Percentiles rank a stretch among this genome's conserved stretches.
Evolutionary conservation across 2,329 filamentous ascomycete genomes (phyloP).

Genomic region (Arthroderma sp.): DNA sequence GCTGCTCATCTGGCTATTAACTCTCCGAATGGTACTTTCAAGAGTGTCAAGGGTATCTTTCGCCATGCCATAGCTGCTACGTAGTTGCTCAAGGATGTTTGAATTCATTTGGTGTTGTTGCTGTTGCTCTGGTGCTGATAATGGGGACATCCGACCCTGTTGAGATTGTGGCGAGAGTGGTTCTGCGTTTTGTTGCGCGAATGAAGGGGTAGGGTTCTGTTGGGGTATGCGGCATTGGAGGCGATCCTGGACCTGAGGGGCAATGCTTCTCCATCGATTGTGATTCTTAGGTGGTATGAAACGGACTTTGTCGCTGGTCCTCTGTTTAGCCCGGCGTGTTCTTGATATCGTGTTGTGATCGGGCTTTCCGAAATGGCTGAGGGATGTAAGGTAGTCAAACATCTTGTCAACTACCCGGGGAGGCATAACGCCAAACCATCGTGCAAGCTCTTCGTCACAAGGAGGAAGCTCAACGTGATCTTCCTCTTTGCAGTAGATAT

Average conservation of each 20-base stretch:
- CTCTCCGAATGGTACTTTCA: constrained; percentile 5
- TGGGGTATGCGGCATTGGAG: background rate
- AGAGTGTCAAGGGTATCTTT: background rate
- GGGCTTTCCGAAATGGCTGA: background rate
- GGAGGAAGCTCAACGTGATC: constrained; percentile 2
- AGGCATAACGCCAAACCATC: constrained; percentile 9
- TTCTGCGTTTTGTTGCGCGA: background rate
- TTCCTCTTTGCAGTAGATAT: too few species aligned
- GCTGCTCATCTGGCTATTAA: constrained; percentile 1
- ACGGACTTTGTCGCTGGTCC: background rate
- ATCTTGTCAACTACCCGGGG: constrained; percentile 9
- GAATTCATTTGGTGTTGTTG: background rate
- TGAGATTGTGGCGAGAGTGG: constrained; percentile 2
- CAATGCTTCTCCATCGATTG: background rate
- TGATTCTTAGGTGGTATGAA: background rate
- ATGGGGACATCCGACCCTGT: background rate
- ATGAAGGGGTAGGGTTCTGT: background rate
- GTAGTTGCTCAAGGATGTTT: constrained; percentile 3
- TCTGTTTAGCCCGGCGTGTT: background rate
- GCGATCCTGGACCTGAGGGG: background rate
- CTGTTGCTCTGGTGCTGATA: background rate
- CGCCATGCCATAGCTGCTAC: constrained; percentile 3
- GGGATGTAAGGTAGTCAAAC: constrained; percentile 5
- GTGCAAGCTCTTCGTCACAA: constrained; percentile 8
- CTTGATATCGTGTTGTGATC: background rate